Evolutionary conservation across 345 rosid genomes (phyloP).

Genomic region (Rhizophora mangle): DNA sequence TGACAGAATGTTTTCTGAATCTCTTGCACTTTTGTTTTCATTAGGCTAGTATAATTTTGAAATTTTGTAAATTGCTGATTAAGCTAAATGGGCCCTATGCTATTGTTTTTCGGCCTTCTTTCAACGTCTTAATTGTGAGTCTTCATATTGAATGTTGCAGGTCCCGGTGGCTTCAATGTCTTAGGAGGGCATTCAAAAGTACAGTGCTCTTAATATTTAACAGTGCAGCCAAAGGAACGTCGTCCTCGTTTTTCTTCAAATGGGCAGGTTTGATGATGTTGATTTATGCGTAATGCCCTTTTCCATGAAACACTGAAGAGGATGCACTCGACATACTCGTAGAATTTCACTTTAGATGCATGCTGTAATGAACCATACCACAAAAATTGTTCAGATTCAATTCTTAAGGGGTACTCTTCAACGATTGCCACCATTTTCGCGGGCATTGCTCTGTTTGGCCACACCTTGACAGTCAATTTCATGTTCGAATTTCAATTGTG

Average conservation of each 20-base stretch:
- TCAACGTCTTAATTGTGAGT: no score
- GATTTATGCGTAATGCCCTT: not conserved
- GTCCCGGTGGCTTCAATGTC: slow-evolving; percentile 81
- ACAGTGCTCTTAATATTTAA: slow-evolving; percentile 84
- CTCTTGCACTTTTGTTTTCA: no score
- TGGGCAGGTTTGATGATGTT: slow-evolving; percentile 63
- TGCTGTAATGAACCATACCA: slow-evolving; percentile 4
- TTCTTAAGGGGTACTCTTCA: slow-evolving; percentile 95
- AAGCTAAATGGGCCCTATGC: no score
- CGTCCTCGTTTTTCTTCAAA: slow-evolving; percentile 95
- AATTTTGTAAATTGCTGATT: no score
- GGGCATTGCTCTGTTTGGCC: slow-evolving; percentile 85
- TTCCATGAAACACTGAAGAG: no score
- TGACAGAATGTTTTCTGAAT: no score
- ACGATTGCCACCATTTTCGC: slow-evolving; percentile 98
- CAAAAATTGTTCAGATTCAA: slow-evolving; percentile 59
- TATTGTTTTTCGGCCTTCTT: no score
- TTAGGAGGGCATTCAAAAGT: slow-evolving; percentile 86
- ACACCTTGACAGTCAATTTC: slow-evolving; percentile 80
- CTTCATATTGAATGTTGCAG: slow-evolving; percentile 34
- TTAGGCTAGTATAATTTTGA: no score
- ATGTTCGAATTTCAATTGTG: slow-evolving; percentile 82
- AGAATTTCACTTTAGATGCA: not conserved
- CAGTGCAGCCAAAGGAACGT: slow-evolving; percentile 93
- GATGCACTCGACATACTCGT: no score